Evolutionary conservation across 192 early-diverging fungal genomes (phyloP), one percentile per base, ranked within the genome.

Genomic region (Coemansia brasiliensis): DNA sequence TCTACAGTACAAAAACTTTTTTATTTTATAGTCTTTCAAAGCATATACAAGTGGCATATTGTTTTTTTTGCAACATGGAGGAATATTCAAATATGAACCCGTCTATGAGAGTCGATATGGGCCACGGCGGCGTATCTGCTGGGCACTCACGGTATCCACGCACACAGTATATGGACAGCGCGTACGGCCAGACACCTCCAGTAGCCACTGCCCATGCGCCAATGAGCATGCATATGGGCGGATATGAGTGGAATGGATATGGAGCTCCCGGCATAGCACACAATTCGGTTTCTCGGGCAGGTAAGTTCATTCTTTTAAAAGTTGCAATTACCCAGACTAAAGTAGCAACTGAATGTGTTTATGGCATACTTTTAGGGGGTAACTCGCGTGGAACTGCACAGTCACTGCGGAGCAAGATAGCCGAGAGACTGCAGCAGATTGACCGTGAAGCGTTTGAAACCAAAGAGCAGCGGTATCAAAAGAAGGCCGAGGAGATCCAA

Each of bases 401-500:
- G 56, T 64, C 74, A 4, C 48, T 77, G 57, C 67, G 74, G 12
- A 63, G 24, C 56, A 77, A 77, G 41, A 63, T 77, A 2, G 51
- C 74, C 17, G 74, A 77, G 45, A 59, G 74, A 1, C 59, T 77
- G 48, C 74, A 63, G 42, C 74, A 71, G 44, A 71, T 77, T 11
- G 68, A 81, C 65, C 79, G 79, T 55, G 67, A 81, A 38, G 64
- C 60, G 40, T 67, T 74, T 21, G 71, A 67, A 22, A 54, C 52
- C 4, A 57, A 62, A 38, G 67, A 69, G 52, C 59, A 59, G 21
- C 67, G 58, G 55, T 73, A 77, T 44, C 63, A 82, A 43, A 55
- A 70, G 26, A 72, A 72, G 42, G 63, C 43, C 57, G 65, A 73
- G 16, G 80, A 82, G 45, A 72, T 82, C 49, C 68, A 82, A 16